These are phyloP conservation scores for Penicillium sp. DNA, from an alignment of 2,329 filamentous ascomycete species.

Conservation along the genomic window DNA sequence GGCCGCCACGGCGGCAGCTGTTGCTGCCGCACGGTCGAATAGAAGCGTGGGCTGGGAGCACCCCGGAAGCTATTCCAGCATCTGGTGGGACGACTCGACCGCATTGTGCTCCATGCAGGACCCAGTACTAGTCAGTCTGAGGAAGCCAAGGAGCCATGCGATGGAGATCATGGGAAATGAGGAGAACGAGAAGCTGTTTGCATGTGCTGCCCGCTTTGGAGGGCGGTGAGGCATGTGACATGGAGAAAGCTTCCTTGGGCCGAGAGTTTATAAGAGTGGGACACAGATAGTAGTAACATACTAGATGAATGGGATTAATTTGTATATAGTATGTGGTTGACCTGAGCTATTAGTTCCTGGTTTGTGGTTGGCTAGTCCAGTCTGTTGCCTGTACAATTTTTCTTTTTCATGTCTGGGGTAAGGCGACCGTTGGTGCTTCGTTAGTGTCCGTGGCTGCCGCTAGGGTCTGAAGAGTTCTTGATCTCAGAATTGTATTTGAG, in stretches of 20 bases:
- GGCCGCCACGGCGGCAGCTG: slow-evolving; percentile 63
- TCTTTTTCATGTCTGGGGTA: neutral
- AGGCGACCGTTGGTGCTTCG: neutral
- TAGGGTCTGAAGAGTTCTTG: slow-evolving; percentile 1
- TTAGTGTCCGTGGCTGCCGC: slow-evolving; percentile 7
- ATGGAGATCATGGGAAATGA: slow-evolving; percentile 7
- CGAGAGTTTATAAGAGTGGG: neutral
- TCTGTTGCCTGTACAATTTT: neutral
- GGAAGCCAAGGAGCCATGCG: slow-evolving; percentile 11
- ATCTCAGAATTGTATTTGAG: neutral
- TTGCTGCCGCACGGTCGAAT: slow-evolving; percentile 30
- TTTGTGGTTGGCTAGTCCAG: neutral
- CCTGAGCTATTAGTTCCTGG: neutral
- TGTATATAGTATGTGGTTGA: neutral
- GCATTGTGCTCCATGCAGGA: slow-evolving; percentile 46
- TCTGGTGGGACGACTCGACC: slow-evolving; percentile 42
- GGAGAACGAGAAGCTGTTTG: slow-evolving; percentile 16
- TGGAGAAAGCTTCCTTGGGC: slow-evolving; percentile 8
- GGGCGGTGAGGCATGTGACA: slow-evolving; percentile 31
- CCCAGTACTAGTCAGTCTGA: slow-evolving; percentile 19
- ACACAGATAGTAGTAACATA: no score
- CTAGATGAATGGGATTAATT: no score
- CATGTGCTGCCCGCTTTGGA: slow-evolving; percentile 26
- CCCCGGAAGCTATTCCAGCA: slow-evolving; percentile 39
- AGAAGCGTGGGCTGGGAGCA: slow-evolving; percentile 31